A percentile compares a stretch with the other conserved stretches of the same genome.
Evolutionary conservation across 345 rosid genomes (phyloP).

Genomic region (Melastoma malabathricum): DNA sequence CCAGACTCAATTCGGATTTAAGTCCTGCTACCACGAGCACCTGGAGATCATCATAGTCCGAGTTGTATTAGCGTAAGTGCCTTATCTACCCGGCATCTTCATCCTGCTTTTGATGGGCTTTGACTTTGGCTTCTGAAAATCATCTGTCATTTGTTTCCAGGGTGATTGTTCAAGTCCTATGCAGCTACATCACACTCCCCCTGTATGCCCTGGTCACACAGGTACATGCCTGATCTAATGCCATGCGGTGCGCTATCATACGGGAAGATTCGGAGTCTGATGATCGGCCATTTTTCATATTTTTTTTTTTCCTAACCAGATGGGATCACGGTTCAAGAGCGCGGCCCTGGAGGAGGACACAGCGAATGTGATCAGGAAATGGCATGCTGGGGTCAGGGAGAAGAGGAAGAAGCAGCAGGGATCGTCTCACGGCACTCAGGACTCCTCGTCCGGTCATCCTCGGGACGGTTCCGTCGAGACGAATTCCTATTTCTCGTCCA

Average conservation of each 20-base stretch:
- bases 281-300: neutral
- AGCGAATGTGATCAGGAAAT: slow-evolving; percentile 15
- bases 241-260: neutral
- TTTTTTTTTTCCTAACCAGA: slow-evolving; percentile 6
- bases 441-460: neutral
- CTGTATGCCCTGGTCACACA: slow-evolving; percentile 77
- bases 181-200: slow-evolving; percentile 77
- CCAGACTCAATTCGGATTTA: slow-evolving; percentile 37
- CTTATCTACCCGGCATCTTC: neutral
- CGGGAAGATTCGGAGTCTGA: neutral
- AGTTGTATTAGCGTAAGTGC: slow-evolving; percentile 53
- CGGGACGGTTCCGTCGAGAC: neutral
- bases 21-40: slow-evolving; percentile 51
- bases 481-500: too few relatives aligned
- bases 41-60: slow-evolving; percentile 25
- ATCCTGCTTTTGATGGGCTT: neutral
- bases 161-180: slow-evolving; percentile 42
- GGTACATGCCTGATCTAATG: slow-evolving; percentile 12
- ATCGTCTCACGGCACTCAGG: slow-evolving; percentile 1
- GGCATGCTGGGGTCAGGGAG: slow-evolving; percentile 18
- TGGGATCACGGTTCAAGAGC: slow-evolving; percentile 26
- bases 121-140: neutral
- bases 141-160: slow-evolving; percentile 15
- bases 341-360: slow-evolving; percentile 22
- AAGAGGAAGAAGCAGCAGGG: slow-evolving; percentile 15